Evolutionary conservation across 257 asterid species (phyloP).

Genomic region (Solanum chmielewskii): DNA sequence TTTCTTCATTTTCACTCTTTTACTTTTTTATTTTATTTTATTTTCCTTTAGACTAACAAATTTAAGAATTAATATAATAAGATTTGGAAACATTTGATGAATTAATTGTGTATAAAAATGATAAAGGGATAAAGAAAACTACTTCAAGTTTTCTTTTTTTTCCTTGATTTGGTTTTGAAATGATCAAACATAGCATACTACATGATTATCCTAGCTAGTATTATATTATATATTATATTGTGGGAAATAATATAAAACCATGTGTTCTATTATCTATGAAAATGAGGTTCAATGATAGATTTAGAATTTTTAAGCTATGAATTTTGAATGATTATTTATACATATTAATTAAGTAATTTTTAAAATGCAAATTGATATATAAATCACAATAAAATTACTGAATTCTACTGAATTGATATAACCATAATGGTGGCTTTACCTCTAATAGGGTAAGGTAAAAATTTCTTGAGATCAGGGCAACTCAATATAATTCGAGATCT

Average conservation of each 20-base stretch:
- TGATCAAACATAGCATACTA: not conserved
- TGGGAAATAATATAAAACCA: not conserved
- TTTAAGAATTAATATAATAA: not conserved
- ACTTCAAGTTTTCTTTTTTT: not conserved
- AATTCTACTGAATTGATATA: not conserved
- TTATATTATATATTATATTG: not conserved
- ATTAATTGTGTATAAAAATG: not conserved
- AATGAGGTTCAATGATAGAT: not conserved
- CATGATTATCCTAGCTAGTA: not conserved
- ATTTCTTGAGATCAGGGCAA: fast-evolving
- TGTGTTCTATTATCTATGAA: not conserved
- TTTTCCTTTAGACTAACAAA: not conserved
- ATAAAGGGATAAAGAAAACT: not conserved
- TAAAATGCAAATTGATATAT: not conserved
- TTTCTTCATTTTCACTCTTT: not conserved
- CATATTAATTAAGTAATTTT: not conserved
- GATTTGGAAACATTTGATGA: not conserved
- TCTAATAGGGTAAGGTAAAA: not conserved
- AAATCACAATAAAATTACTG: not conserved
- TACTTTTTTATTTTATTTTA: not conserved
- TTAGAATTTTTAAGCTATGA: not conserved
- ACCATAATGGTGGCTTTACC: not conserved
- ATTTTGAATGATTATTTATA: not conserved
- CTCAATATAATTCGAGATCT: too few relatives aligned
- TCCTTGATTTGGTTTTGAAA: not conserved